These are phyloP conservation scores for Macrophomina tecta DNA, from an alignment of 2,329 filamentous ascomycete species.

Conservation along the genomic window DNA sequence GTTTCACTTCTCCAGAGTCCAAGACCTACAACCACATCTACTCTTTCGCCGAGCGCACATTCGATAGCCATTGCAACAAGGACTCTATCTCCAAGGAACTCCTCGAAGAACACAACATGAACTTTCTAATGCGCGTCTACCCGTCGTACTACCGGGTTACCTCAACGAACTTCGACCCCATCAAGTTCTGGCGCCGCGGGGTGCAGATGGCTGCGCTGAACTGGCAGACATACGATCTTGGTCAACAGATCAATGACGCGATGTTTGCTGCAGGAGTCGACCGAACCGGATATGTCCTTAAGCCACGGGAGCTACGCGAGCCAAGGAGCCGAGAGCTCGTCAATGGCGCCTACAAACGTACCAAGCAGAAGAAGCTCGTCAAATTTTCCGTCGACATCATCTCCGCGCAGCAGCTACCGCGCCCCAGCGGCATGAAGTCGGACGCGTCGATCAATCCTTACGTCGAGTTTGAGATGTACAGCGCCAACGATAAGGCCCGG, in stretches of 20 bases:
- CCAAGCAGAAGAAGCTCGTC: conserved; percentile 78
- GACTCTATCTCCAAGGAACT: conserved; percentile 76
- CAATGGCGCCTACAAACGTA: conserved; percentile 59
- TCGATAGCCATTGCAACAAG: conserved; percentile 79
- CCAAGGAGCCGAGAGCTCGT: conserved; percentile 36
- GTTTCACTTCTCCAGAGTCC: conserved; percentile 78
- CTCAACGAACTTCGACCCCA: conserved; percentile 93
- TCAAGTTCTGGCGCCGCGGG: conserved; percentile 91
- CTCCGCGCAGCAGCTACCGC: conserved; percentile 92
- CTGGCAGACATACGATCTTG: conserved; percentile 96
- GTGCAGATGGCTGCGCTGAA: conserved; percentile 98
- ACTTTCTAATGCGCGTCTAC: conserved; percentile 92
- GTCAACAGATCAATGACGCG: conserved; percentile 94
- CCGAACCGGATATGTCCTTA: conserved; percentile 89
- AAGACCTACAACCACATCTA: conserved; percentile 93
- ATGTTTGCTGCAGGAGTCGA: conserved; percentile 95
- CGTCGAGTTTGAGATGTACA: conserved; percentile 92
- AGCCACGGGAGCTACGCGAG: conserved; percentile 79
- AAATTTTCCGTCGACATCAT: conserved; percentile 87
- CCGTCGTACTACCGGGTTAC: conserved; percentile 80
- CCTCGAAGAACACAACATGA: conserved; percentile 88
- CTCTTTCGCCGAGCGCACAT: conserved; percentile 90
- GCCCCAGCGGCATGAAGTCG: conserved; percentile 73
- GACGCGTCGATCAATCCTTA: conserved; percentile 87
- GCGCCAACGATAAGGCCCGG: conserved; percentile 88